Evolutionary conservation across 1,139 yeast genomes (phyloP).

Genomic region (Nakaseomyces glabratus): DNA sequence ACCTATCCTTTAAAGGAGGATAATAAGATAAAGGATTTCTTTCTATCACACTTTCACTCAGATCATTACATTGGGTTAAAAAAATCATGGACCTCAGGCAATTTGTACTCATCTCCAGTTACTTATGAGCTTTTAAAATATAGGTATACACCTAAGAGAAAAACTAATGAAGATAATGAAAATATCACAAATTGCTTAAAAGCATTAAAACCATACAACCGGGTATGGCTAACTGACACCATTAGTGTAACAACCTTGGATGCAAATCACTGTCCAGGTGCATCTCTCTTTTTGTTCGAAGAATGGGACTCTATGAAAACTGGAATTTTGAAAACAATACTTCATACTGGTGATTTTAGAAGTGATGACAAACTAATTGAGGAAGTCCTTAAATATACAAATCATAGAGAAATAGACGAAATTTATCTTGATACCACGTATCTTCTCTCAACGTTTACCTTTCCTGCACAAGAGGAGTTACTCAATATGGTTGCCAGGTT

Average conservation of each 20-base stretch:
- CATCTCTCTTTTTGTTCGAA: slow-evolving; percentile 69
- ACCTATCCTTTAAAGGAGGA: slow-evolving; percentile 39
- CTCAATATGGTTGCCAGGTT: slow-evolving; percentile 50
- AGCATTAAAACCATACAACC: slow-evolving; percentile 38
- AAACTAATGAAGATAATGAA: slow-evolving; percentile 13
- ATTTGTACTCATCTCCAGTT: slow-evolving; percentile 60
- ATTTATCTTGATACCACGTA: slow-evolving; percentile 86
- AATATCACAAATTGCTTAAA: slow-evolving; percentile 32
- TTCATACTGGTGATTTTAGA: slow-evolving; percentile 93
- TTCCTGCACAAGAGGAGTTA: slow-evolving; percentile 70
- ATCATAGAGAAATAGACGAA: slow-evolving; percentile 36
- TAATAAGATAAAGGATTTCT: slow-evolving; percentile 41
- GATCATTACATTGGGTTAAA: slow-evolving; percentile 88
- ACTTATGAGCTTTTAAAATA: slow-evolving; percentile 55
- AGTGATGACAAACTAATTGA: slow-evolving; percentile 37
- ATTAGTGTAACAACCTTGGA: slow-evolving; percentile 57
- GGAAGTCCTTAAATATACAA: slow-evolving; percentile 24
- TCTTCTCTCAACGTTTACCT: slow-evolving; percentile 59
- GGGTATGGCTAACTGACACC: slow-evolving; percentile 36
- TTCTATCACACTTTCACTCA: slow-evolving; percentile 77
- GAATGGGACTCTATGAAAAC: slow-evolving; percentile 30
- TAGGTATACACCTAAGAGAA: slow-evolving; percentile 39
- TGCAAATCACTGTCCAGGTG: slow-evolving; percentile 97
- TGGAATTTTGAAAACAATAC: slow-evolving; percentile 24
- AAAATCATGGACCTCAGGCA: slow-evolving; percentile 62